Evolutionary conservation across 148 eudicot species (phyloP).

Genomic region (Chenopodium quinoa): DNA sequence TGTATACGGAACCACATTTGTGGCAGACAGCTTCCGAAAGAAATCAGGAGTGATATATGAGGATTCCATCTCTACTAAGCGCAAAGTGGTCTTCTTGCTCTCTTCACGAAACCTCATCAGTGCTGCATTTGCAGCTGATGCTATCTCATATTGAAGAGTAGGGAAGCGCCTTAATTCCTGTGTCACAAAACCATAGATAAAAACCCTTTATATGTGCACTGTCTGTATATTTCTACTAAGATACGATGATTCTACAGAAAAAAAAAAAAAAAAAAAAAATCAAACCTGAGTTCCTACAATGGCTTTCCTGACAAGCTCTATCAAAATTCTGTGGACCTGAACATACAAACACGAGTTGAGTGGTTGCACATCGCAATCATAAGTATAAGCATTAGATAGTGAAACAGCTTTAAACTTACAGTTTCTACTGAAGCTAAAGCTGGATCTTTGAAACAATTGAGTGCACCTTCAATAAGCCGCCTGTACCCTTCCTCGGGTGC

Average conservation of each 20-base stretch:
- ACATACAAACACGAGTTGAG: constrained; percentile 2
- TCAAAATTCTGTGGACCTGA: constrained; percentile 64
- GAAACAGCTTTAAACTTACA: constrained; percentile 40
- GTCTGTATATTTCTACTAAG: neutral
- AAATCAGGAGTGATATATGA: constrained; percentile 70
- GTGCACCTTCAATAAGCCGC: constrained; percentile 75
- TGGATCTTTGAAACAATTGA: constrained; percentile 57
- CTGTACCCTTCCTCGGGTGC: constrained; percentile 88
- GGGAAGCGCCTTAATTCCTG: constrained; percentile 77
- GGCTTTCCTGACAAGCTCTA: constrained; percentile 75
- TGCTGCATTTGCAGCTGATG: constrained; percentile 58
- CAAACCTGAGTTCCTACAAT: constrained; percentile 69
- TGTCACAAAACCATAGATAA: neutral
- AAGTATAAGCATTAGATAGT: neutral
- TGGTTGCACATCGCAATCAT: no score
- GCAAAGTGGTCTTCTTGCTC: constrained; percentile 59
- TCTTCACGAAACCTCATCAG: constrained; percentile 68
- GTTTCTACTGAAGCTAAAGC: constrained; percentile 83
- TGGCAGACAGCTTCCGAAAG: constrained; percentile 59
- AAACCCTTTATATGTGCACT: neutral
- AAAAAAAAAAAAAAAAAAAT: neutral
- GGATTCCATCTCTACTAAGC: constrained; percentile 83
- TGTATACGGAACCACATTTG: constrained; percentile 42
- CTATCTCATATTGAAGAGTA: constrained; percentile 62
- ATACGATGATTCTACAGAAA: neutral